These are phyloP conservation scores for Alternaria sp. DNA, from an alignment of 2,329 filamentous ascomycete species.

Conservation along the genomic window DNA sequence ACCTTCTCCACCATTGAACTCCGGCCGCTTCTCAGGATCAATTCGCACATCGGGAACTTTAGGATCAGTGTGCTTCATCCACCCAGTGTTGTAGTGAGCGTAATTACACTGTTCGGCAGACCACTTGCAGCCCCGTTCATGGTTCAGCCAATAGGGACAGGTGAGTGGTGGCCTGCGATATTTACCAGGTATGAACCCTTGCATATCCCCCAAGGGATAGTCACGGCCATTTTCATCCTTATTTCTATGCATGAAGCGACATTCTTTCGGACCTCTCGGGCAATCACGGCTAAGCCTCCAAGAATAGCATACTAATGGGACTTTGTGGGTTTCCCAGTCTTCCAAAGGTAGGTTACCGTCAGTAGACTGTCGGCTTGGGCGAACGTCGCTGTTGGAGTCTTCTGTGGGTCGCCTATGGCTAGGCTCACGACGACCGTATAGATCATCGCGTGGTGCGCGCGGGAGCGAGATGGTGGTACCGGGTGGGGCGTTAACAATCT, in stretches of 20 bases:
- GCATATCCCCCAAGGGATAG: slow-evolving; percentile 18
- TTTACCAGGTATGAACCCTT: slow-evolving; percentile 33
- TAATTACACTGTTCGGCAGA: slow-evolving; percentile 29
- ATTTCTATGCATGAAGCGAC: slow-evolving; percentile 37
- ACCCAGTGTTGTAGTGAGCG: slow-evolving; percentile 43
- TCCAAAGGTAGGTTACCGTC: slow-evolving; percentile 10
- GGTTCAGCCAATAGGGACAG: slow-evolving; percentile 34
- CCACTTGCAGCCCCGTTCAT: slow-evolving; percentile 21
- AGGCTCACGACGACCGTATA: slow-evolving; percentile 34
- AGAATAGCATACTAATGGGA: slow-evolving; percentile 36
- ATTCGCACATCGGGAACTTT: slow-evolving; percentile 7
- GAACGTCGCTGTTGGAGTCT: slow-evolving; percentile 10
- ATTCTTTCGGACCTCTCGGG: slow-evolving; percentile 18
- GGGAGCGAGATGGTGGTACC: slow-evolving; percentile 2
- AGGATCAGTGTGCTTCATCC: neutral
- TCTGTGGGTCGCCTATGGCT: slow-evolving; percentile 19
- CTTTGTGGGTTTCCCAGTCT: slow-evolving; percentile 34
- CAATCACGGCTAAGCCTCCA: slow-evolving; percentile 37
- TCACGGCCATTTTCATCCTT: slow-evolving; percentile 22
- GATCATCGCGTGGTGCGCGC: slow-evolving; percentile 13
- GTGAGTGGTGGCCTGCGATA: slow-evolving; percentile 35
- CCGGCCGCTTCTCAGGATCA: slow-evolving; percentile 8
- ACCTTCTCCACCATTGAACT: neutral
- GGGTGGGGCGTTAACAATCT: slow-evolving; percentile 31
- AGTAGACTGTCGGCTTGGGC: neutral